Conservation (phyloP, 257 asterid genomes). For the Plantago major region DNA sequence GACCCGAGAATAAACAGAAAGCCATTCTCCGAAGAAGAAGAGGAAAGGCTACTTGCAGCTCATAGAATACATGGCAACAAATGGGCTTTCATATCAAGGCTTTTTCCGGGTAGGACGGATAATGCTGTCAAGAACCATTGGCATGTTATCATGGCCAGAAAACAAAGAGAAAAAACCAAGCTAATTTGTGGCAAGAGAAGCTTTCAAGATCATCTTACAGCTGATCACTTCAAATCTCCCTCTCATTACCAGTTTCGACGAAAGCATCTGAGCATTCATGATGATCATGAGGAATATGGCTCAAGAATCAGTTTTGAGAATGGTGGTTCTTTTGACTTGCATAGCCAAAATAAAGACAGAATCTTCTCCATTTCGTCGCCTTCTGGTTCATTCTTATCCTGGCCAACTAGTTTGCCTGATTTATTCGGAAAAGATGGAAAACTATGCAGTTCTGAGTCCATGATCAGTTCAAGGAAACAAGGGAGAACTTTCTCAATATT, state of each 20-base stretch:
- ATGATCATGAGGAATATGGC: conserved; percentile 36
- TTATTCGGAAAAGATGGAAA: conserved; percentile 27
- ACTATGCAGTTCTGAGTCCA: conserved; percentile 17
- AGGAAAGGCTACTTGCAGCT: conserved; percentile 72
- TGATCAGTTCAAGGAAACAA: conserved; percentile 6
- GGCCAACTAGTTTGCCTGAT: conserved; percentile 35
- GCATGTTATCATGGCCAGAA: conserved; percentile 95
- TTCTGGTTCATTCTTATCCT: conserved; percentile 29
- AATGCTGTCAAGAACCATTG: conserved; percentile 95
- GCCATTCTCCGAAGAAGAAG: conserved; percentile 88
- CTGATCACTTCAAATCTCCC: conserved; percentile 31
- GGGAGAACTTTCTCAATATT: conserved; percentile 29
- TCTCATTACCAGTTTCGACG: conserved; percentile 30
- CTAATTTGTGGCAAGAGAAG: conserved; percentile 37
- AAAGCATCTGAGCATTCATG: conserved; percentile 27
- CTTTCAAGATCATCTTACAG: conserved; percentile 12
- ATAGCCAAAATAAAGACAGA: conserved; percentile 37
- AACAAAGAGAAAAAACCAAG: conserved; percentile 75
- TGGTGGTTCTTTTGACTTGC: conserved; percentile 30
- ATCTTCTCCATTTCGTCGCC: conserved; percentile 45
- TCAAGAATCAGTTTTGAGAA: conserved; percentile 47
- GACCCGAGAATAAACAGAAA: conserved; percentile 91
- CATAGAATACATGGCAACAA: conserved; percentile 83
- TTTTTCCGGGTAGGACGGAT: conserved; percentile 93
- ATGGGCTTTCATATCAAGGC: conserved; percentile 87